Percentiles rank a stretch among this genome's conserved stretches.
Conservation (phyloP, 2,329 filamentous ascomycete species). For the Botryotinia convoluta region DNA sequence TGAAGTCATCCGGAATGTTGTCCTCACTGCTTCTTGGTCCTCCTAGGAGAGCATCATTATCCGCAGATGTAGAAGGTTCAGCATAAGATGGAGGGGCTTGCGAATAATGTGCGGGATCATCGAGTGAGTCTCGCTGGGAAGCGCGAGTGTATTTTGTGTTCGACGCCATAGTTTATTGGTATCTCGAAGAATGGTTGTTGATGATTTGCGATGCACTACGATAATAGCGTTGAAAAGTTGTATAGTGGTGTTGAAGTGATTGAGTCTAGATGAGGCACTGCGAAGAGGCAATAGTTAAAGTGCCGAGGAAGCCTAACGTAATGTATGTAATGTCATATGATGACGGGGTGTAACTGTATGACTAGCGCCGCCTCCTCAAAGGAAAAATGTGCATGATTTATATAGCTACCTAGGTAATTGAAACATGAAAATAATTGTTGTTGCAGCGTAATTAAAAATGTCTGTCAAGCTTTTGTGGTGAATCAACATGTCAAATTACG, state of each 20-base stretch:
- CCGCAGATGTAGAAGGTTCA: conserved; percentile 52
- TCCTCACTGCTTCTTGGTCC: conserved; percentile 78
- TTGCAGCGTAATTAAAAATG: background rate
- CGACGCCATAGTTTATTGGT: conserved; percentile 56
- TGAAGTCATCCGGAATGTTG: conserved; percentile 96
- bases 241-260: background rate
- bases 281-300: background rate
- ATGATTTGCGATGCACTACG: conserved; percentile 1
- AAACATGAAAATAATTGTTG: background rate
- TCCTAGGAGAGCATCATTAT: conserved; percentile 54
- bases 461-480: background rate
- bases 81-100: conserved; percentile 84
- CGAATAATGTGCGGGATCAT: conserved; percentile 62
- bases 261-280: background rate
- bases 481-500: background rate
- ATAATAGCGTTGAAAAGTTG: background rate
- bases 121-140: conserved; percentile 82
- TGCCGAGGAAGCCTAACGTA: conserved; percentile 8
- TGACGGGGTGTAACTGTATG: background rate
- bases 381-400: background rate
- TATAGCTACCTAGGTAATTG: background rate
- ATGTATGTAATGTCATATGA: conserved; percentile 5
- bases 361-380: conserved; percentile 7
- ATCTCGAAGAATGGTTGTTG: background rate
- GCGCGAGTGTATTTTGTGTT: conserved; percentile 81